Conservation (phyloP, 768 basidiomycete genomes). For the Leccinellum luteum region DNA sequence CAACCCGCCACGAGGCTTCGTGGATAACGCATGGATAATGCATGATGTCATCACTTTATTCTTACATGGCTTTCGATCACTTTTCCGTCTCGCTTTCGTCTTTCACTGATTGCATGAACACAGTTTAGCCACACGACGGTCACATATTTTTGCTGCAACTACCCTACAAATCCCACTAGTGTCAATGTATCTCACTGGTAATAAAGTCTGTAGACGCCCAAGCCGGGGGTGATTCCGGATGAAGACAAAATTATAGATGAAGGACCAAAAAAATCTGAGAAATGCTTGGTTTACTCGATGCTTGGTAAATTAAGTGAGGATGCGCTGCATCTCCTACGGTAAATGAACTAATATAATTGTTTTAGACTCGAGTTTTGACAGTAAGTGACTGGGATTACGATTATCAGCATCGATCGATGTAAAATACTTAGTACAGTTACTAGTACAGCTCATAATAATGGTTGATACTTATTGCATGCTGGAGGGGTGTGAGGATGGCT, state of each 20-base stretch:
- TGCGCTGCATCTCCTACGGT: too few species aligned
- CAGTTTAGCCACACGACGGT: background rate
- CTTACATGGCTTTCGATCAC: slow-evolving; percentile 4
- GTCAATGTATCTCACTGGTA: slow-evolving; percentile 15
- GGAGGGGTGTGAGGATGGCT: background rate
- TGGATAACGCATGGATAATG: slow-evolving; percentile 20
- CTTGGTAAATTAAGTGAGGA: background rate
- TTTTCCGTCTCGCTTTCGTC: slow-evolving; percentile 1
- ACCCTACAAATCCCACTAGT: slow-evolving; percentile 18
- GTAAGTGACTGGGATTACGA: background rate
- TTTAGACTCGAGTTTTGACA: background rate
- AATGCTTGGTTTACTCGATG: background rate
- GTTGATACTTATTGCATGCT: background rate
- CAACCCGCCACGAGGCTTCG: slow-evolving; percentile 26
- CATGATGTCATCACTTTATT: background rate
- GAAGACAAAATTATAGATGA: background rate
- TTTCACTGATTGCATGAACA: slow-evolving; percentile 3
- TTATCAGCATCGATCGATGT: background rate
- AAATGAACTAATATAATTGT: background rate
- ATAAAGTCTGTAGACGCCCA: slow-evolving; percentile 4
- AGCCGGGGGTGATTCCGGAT: too few species aligned
- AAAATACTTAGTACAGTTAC: too few species aligned
- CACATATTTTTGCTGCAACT: slow-evolving; percentile 6
- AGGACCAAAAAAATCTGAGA: background rate
- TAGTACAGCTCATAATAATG: background rate